Evolutionary conservation across 148 eudicot genomes (phyloP), one percentile per base, ranked within the genome.

Genomic region (Polygonum aviculare): DNA sequence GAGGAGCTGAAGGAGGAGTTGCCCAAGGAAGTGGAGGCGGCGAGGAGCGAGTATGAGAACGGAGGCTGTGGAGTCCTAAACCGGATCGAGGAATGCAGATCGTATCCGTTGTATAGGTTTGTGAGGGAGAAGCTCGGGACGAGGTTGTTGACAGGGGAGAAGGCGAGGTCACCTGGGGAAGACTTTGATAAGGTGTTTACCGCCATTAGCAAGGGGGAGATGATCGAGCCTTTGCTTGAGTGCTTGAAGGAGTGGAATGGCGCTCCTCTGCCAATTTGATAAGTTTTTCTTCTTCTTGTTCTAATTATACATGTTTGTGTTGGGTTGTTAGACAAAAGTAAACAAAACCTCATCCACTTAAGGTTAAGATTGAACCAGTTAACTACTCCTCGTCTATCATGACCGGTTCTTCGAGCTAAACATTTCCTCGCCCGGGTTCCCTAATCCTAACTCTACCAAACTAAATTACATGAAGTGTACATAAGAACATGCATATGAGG

Each of bases 81-180:
- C 33, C 33, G 79, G 49, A 82, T 82, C 4, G 74, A 76, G 72
- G 82, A 82, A 26, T 79, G 84, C 59, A 73, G 82, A 74, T 76
- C 84, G 3, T 82, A 76, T 22, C 78, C 78, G 33, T 22, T 76
- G 70, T 76, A 76, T 36, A 60, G 62, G 44, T 57, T 76, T 22
- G 39, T 57, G 52, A 76, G 74, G 38, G 74, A 77, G 73, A 47
- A 75, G 63, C 63, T 75, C 2, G 77, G 69, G 21, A 50, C 77
- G 35, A 50, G 41, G 10, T 60, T 75, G 60, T 54, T 75, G 48
- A 75, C 77, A 12, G 75, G 77, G 41, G 77, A 75, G 77, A 52
- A 75, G 22, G 67, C 16, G 2, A 52, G 44, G 67, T 75, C 77
- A 0, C 77, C 77, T 1, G 77, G 77, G 2, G 77, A 75, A 15